Conservation (phyloP, 805 yeast genomes). For the Metschnikowia picachoensis region DNA sequence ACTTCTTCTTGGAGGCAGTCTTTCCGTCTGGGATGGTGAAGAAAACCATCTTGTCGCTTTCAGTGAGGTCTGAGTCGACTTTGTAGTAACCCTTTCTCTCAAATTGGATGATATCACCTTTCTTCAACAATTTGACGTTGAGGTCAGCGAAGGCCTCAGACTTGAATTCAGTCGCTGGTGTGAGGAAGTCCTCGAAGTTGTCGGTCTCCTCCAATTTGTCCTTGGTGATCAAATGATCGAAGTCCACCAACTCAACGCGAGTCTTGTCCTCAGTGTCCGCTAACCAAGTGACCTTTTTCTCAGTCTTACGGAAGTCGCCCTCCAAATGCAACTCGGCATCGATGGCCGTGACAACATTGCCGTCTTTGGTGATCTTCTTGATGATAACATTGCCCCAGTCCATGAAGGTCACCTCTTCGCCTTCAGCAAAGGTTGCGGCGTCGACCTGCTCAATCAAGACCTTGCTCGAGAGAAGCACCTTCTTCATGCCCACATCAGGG, state of each 20-base stretch:
- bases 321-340: slow-evolving; percentile 82
- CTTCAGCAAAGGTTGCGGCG: slow-evolving; percentile 60
- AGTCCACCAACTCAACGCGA: slow-evolving; percentile 77
- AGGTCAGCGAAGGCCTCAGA: slow-evolving; percentile 74
- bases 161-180: slow-evolving; percentile 83
- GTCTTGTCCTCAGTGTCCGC: slow-evolving; percentile 74
- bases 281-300: slow-evolving; percentile 92
- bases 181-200: slow-evolving; percentile 85
- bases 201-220: slow-evolving; percentile 95
- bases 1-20: slow-evolving; percentile 37
- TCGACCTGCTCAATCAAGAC: slow-evolving; percentile 84
- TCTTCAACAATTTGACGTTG: slow-evolving; percentile 71
- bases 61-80: slow-evolving; percentile 57
- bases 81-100: slow-evolving; percentile 97
- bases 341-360: slow-evolving; percentile 53
- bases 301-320: slow-evolving; percentile 96
- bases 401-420: slow-evolving; percentile 96
- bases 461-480: slow-evolving; percentile 60
- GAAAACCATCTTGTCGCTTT: slow-evolving; percentile 67
- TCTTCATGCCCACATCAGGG: slow-evolving; percentile 82
- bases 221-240: slow-evolving; percentile 91
- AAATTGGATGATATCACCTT: slow-evolving; percentile 86
- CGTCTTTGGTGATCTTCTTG: slow-evolving; percentile 63
- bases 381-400: slow-evolving; percentile 97
- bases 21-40: slow-evolving; percentile 97